Base-by-base conservation (phyloP, 2,329 filamentous ascomycete genomes). In the Fusarium nelsonii region DNA sequence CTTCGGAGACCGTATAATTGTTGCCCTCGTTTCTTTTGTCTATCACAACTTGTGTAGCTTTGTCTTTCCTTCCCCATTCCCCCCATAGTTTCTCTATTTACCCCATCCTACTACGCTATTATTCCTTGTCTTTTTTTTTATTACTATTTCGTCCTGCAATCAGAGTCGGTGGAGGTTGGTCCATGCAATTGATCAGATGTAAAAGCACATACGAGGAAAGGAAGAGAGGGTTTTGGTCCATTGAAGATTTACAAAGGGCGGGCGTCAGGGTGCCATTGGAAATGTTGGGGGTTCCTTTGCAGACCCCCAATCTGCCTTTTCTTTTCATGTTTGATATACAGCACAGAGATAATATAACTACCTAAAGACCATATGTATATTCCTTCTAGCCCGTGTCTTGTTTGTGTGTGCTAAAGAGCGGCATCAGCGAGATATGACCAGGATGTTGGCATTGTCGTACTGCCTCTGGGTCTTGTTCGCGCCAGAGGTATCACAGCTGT, bases 261-360 rank as follows among this genome's bases (percentile, higher is more conserved):
- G 72, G 72, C 72, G 72, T 73, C 72, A 70, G 69, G 72, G 72
- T 71, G 72, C 70, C 59, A 71, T 65, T 70, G 71, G 58, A 60
- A 23, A 73, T 65, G 50, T 54, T 46, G 55, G 36, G 51, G 66
- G 34, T 39, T 67, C 62, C 43, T 71, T 59, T 64, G 30, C 59
- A 64, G 40, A 49, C 45, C 58, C 59, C 61, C 28, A 34, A 36
- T 53, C 23, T 58, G 63, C 56, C 46, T 70, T 58, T 58, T 61
- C 63, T 61, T 54, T 20, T 44, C 26, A 63, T 51, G 63, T 60
- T 64, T 61, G 54, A 54, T 65, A 65, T 65, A 70, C 63, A 57
- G 44, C 39, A 51, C 58, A 57, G 34, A 68, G 48, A 65, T 70
- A 54, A 61, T 57, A 33, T 50, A 46, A 70, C 28, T 55, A 61